A percentile compares a stretch with the other conserved stretches of the same genome.
Conservation (phyloP, 345 rosid species). For the Moricandia moricandioides region DNA sequence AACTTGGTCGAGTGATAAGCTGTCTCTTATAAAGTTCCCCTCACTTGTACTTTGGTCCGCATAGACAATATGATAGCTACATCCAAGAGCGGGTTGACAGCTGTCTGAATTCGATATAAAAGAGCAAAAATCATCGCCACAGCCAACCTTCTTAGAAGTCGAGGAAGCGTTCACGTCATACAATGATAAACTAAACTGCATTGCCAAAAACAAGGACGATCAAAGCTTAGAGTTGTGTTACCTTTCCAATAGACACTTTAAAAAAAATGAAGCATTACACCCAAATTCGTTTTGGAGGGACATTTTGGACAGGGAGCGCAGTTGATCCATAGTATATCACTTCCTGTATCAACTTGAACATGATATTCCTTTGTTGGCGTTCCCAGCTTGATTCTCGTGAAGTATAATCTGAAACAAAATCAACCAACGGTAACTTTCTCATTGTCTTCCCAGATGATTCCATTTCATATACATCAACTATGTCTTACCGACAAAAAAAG, state of each 20-base stretch:
- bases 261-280: background rate
- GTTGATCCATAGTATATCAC: background rate
- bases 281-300: background rate
- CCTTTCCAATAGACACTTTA: background rate
- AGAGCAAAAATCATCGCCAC: background rate
- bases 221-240: background rate
- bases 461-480: background rate
- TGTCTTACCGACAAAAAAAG: background rate
- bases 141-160: background rate
- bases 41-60: background rate
- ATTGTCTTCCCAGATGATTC: background rate
- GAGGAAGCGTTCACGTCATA: background rate
- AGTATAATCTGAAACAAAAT: background rate
- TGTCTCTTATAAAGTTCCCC: background rate
- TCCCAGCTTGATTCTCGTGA: background rate
- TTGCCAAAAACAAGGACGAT: background rate
- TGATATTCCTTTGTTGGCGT: background rate
- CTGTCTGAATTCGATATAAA: background rate
- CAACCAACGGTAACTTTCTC: background rate
- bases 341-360: background rate
- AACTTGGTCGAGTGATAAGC: background rate
- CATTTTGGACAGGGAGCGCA: background rate
- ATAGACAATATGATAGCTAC: background rate
- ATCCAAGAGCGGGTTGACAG: background rate
- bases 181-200: background rate